phyloP scores from a whole-genome alignment of 1,284 basidiomycete genomes.

The Rhodotorula sp. region DNA sequence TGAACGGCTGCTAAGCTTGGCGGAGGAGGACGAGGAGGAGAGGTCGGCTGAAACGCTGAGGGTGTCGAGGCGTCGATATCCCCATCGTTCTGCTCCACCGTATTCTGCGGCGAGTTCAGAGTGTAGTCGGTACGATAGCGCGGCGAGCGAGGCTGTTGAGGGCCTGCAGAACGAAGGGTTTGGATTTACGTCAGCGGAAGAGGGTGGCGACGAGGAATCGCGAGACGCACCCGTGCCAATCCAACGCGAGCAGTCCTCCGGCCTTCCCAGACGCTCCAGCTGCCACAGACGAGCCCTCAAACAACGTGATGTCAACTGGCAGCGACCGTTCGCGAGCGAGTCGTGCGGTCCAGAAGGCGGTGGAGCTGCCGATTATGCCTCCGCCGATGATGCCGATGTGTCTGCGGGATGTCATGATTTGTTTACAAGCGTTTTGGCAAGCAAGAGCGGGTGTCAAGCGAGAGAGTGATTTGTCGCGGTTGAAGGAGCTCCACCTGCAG shows the following conservation, averaged over 20 bases:
- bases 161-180: constrained; percentile 28
- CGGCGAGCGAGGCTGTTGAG: constrained; percentile 57
- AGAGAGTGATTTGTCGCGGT: neutral
- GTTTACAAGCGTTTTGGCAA: neutral
- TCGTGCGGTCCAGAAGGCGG: constrained; percentile 66
- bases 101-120: constrained; percentile 70
- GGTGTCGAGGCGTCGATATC: constrained; percentile 68
- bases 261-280: constrained; percentile 78
- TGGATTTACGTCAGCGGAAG: neutral
- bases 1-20: constrained; percentile 1
- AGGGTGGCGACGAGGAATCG: neutral
- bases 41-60: constrained; percentile 40
- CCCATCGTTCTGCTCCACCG: constrained; percentile 72
- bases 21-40: neutral
- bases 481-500: neutral
- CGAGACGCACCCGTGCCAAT: constrained; percentile 55
- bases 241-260: constrained; percentile 82
- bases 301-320: constrained; percentile 52
- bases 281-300: constrained; percentile 70
- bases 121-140: constrained; percentile 77
- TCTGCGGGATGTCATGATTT: neutral
- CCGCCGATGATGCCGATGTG: constrained; percentile 48
- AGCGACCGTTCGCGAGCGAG: constrained; percentile 31
- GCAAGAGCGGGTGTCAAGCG: no score
- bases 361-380: constrained; percentile 79